Conservation (phyloP, 2,329 filamentous ascomycete genomes). For the Cladophialophora chaetospira region DNA sequence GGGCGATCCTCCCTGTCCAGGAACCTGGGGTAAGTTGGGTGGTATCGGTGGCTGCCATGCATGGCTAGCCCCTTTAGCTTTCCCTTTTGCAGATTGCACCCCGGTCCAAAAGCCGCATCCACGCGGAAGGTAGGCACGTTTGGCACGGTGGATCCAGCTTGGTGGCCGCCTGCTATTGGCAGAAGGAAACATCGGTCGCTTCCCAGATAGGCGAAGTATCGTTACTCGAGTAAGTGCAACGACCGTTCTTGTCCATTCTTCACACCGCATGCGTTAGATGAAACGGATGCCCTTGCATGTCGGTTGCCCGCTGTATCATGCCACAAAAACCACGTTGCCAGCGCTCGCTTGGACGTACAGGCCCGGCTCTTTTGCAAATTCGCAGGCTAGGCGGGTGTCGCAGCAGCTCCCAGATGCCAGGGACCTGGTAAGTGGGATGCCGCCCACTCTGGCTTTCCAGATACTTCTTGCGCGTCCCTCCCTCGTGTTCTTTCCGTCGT, state of each 20-base stretch:
- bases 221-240: background rate
- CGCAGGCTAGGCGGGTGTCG: background rate
- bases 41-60: background rate
- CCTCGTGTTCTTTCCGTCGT: conserved; percentile 3
- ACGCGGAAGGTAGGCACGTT: too few species aligned
- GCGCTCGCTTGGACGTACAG: background rate
- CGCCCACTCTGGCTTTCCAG: background rate
- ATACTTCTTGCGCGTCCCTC: conserved; percentile 5
- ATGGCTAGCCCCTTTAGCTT: background rate
- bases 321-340: background rate
- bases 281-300: conserved; percentile 9
- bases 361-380: background rate
- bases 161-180: conserved; percentile 2
- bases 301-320: background rate
- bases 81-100: background rate
- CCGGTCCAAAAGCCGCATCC: background rate
- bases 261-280: conserved; percentile 4
- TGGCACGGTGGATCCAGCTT: too few species aligned
- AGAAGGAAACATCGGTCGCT: background rate
- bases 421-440: conserved; percentile 1
- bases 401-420: background rate
- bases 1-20: conserved; percentile 3
- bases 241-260: background rate
- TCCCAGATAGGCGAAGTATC: conserved; percentile 4
- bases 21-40: conserved; percentile 1